Evolutionary conservation across 768 basidiomycete genomes (phyloP).

Genomic region (Pholiota conissans): DNA sequence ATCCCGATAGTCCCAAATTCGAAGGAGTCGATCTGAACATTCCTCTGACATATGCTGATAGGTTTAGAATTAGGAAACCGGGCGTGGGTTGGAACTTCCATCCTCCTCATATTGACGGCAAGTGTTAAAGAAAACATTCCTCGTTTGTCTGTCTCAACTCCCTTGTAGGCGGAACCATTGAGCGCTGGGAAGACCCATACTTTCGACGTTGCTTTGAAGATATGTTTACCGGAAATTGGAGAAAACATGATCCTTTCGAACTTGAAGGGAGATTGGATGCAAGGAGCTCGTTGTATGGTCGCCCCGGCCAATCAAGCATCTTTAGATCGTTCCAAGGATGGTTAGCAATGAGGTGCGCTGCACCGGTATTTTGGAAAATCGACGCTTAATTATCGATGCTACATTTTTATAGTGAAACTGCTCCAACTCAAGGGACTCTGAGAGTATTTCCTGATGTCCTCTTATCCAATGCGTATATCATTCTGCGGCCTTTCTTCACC

Average conservation of each 20-base stretch:
- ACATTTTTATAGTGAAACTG: slow-evolving; percentile 50
- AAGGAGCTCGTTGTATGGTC: slow-evolving; percentile 61
- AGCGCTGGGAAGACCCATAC: slow-evolving; percentile 68
- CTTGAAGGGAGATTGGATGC: slow-evolving; percentile 60
- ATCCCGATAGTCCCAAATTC: slow-evolving; percentile 16
- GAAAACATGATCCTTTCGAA: slow-evolving; percentile 65
- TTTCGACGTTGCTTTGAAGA: slow-evolving; percentile 62
- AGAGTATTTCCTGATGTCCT: slow-evolving; percentile 67
- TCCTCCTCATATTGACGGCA: slow-evolving; percentile 43
- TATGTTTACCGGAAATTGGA: slow-evolving; percentile 64
- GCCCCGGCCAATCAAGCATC: slow-evolving; percentile 50
- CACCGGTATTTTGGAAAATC: background rate
- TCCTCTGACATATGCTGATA: slow-evolving; percentile 71
- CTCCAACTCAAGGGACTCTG: slow-evolving; percentile 67
- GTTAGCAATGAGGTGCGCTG: slow-evolving; percentile 64
- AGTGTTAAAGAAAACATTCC: no score
- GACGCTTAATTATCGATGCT: background rate
- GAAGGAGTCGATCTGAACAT: slow-evolving; percentile 61
- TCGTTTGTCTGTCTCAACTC: no score
- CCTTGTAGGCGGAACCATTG: slow-evolving; percentile 68
- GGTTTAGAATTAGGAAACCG: slow-evolving; percentile 72
- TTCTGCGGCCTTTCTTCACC: slow-evolving; percentile 77
- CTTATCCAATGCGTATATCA: slow-evolving; percentile 69
- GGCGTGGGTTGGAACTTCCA: slow-evolving; percentile 56
- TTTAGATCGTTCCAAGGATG: slow-evolving; percentile 79